Evolutionary conservation across 1,139 yeast genomes (phyloP).

Genomic region (Scheffersomyces quercinus): DNA sequence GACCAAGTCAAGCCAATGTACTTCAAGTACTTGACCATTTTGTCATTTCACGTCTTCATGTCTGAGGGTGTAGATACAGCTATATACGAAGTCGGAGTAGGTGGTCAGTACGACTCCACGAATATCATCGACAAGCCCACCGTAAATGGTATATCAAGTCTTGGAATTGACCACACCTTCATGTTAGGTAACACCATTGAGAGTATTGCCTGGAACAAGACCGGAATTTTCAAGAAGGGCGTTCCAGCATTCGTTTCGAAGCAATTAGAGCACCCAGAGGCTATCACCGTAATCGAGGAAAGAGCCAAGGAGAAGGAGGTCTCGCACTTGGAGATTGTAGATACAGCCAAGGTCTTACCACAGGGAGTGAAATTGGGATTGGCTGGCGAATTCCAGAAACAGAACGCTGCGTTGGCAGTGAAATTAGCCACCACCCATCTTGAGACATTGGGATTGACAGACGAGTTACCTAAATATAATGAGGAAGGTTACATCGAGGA

Average conservation of each 20-base stretch:
- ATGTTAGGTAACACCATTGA: slow-evolving; percentile 88
- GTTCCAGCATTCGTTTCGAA: slow-evolving; percentile 66
- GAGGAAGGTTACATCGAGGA: slow-evolving; percentile 18
- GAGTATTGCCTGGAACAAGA: slow-evolving; percentile 94
- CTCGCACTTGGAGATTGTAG: slow-evolving; percentile 53
- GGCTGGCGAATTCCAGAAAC: slow-evolving; percentile 80
- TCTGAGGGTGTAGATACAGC: slow-evolving; percentile 90
- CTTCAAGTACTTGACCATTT: slow-evolving; percentile 83
- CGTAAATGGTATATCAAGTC: slow-evolving; percentile 80
- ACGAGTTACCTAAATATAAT: slow-evolving; percentile 25
- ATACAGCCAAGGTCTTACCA: slow-evolving; percentile 31
- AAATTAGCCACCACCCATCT: slow-evolving; percentile 71
- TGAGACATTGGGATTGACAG: slow-evolving; percentile 38
- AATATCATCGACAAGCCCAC: slow-evolving; percentile 80
- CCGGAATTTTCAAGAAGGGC: slow-evolving; percentile 80
- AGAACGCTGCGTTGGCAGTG: slow-evolving; percentile 87
- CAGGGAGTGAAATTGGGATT: slow-evolving; percentile 62
- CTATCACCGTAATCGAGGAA: slow-evolving; percentile 51
- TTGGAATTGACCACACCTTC: slow-evolving; percentile 91
- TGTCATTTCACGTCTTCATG: slow-evolving; percentile 88
- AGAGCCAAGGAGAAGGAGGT: slow-evolving; percentile 68
- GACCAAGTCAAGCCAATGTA: slow-evolving; percentile 84
- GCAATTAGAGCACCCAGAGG: slow-evolving; percentile 54
- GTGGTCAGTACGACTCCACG: slow-evolving; percentile 96
- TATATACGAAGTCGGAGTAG: slow-evolving; percentile 96